These are phyloP conservation scores for Dryas alaskensis DNA, from an alignment of 306 rosid genomes.

Conservation along the genomic window DNA sequence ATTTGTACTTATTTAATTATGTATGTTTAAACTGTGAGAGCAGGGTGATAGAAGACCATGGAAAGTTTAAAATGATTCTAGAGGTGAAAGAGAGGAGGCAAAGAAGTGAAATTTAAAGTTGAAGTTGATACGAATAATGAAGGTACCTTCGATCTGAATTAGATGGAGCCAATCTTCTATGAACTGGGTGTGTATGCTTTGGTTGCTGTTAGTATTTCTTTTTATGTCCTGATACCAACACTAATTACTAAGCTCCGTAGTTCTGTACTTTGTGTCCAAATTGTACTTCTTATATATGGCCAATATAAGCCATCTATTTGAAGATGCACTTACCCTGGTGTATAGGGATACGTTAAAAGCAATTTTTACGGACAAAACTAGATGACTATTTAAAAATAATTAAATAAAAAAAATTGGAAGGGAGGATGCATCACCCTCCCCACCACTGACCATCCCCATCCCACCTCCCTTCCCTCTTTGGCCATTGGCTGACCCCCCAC, in stretches of 20 bases:
- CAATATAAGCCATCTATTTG: neutral
- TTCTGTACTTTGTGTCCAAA: neutral
- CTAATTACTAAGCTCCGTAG: neutral
- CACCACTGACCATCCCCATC: too few relatives aligned
- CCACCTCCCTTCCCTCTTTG: too few relatives aligned
- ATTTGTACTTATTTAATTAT: neutral
- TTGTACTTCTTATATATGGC: neutral
- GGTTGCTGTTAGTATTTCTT: neutral
- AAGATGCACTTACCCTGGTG: neutral
- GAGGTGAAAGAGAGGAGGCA: conserved; percentile 59
- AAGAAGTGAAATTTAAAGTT: conserved; percentile 62
- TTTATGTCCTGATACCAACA: neutral
- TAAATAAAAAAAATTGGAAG: too few relatives aligned
- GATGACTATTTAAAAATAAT: too few relatives aligned
- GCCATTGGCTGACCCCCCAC: too few relatives aligned
- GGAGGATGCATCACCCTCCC: too few relatives aligned
- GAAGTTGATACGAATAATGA: conserved; percentile 59
- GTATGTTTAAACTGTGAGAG: neutral
- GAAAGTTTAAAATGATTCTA: conserved; percentile 54
- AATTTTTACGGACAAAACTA: too few relatives aligned
- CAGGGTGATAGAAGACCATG: conserved; percentile 66
- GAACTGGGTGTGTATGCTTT: neutral
- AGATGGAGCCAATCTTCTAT: neutral
- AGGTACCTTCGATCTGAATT: conserved; percentile 40
- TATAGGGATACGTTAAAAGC: too few relatives aligned